Conservation (phyloP, 2,329 filamentous ascomycete genomes). For the Monilinia vaccinii-corymbosi region DNA sequence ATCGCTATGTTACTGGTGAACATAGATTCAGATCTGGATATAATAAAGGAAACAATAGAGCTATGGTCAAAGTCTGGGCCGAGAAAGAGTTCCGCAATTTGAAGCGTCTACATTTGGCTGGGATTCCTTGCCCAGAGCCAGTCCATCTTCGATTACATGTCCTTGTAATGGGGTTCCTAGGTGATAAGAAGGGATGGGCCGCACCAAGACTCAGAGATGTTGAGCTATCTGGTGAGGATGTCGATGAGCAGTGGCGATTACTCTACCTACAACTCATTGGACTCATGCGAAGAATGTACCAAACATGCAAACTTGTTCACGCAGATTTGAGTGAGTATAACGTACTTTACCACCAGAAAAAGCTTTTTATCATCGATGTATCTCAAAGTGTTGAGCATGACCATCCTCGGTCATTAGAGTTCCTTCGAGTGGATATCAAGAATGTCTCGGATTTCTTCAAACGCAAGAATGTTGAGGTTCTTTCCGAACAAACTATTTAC, state of each 20-base stretch:
- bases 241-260: slow-evolving; percentile 62
- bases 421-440: slow-evolving; percentile 96
- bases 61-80: slow-evolving; percentile 98
- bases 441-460: slow-evolving; percentile 92
- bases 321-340: slow-evolving; percentile 99
- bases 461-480: slow-evolving; percentile 70
- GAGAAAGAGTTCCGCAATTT: slow-evolving; percentile 98
- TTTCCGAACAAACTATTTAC: slow-evolving; percentile 74
- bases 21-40: slow-evolving; percentile 85
- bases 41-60: slow-evolving; percentile 88
- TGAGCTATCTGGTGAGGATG: slow-evolving; percentile 58
- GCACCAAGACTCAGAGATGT: slow-evolving; percentile 86
- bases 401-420: slow-evolving; percentile 85
- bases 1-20: slow-evolving; percentile 92
- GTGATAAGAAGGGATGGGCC: slow-evolving; percentile 76
- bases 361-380: slow-evolving; percentile 91
- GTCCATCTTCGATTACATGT: slow-evolving; percentile 88
- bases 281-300: slow-evolving; percentile 89
- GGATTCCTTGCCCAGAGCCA: slow-evolving; percentile 85
- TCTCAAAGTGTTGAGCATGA: slow-evolving; percentile 97
- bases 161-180: slow-evolving; percentile 88
- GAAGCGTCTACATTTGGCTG: slow-evolving; percentile 70
- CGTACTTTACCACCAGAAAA: slow-evolving; percentile 74
- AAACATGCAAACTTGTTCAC: slow-evolving; percentile 84
- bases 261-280: slow-evolving; percentile 78